Conservation (phyloP, 2,329 filamentous ascomycete genomes). For the Rhinocladiella similis region DNA sequence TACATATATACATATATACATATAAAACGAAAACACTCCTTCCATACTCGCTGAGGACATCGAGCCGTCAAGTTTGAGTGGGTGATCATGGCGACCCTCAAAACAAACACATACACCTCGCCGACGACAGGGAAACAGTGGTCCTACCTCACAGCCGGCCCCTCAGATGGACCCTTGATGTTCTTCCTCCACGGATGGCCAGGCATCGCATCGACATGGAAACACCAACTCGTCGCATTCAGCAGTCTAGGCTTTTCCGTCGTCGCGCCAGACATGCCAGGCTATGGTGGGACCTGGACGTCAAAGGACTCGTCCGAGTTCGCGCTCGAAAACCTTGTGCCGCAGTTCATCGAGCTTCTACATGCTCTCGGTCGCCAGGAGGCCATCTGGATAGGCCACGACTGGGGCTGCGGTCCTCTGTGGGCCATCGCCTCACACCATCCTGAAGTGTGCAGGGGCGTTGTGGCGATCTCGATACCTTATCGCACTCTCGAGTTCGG, state of each 20-base stretch:
- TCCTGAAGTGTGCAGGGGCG: conserved; percentile 12
- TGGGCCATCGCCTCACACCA: conserved; percentile 4
- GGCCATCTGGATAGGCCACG: conserved; percentile 27
- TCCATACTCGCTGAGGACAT: too few relatives aligned
- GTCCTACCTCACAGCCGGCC: conserved; percentile 4
- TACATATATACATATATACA: too few relatives aligned
- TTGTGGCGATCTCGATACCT: conserved; percentile 37
- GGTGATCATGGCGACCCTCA: background rate
- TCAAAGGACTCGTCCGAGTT: conserved; percentile 1
- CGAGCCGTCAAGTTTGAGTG: too few relatives aligned
- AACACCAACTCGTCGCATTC: conserved; percentile 41
- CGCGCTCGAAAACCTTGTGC: conserved; percentile 5
- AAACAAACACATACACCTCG: background rate
- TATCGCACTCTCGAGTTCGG: conserved; percentile 44
- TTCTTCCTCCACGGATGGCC: conserved; percentile 53
- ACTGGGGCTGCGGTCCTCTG: conserved; percentile 19
- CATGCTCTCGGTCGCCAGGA: conserved; percentile 8
- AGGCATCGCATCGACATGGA: conserved; percentile 48
- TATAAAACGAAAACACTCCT: too few relatives aligned
- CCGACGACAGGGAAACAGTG: background rate
- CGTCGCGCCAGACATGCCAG: conserved; percentile 42
- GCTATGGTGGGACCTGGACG: conserved; percentile 37
- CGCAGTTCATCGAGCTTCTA: conserved; percentile 3
- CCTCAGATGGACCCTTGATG: conserved; percentile 3
- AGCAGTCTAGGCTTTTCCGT: conserved; percentile 41